These are phyloP conservation scores for Candida golubevii DNA, from an alignment of 805 yeast species.

Conservation along the genomic window DNA sequence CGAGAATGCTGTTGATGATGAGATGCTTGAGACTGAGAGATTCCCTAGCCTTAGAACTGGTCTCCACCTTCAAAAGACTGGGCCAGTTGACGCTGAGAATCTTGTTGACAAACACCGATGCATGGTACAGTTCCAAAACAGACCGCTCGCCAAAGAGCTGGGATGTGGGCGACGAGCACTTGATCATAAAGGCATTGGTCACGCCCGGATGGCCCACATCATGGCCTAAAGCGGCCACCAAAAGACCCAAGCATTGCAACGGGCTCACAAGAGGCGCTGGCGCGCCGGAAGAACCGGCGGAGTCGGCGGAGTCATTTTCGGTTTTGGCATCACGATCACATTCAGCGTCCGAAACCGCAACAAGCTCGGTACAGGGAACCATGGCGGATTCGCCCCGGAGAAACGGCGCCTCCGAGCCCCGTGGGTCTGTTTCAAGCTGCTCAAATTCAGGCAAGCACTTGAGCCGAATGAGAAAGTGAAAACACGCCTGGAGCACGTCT, in stretches of 20 bases:
- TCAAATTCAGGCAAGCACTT: constrained; percentile 35
- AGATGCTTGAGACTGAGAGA: constrained; percentile 22
- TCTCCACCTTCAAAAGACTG: constrained; percentile 22
- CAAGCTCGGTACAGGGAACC: constrained; percentile 6
- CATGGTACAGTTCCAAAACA: constrained; percentile 80
- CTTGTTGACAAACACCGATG: constrained; percentile 51
- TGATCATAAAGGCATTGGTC: constrained; percentile 68
- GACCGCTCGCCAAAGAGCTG: constrained; percentile 58
- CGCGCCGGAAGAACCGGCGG: neutral
- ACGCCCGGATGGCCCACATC: constrained; percentile 97
- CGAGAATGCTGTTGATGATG: constrained; percentile 36
- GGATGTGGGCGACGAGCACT: constrained; percentile 60
- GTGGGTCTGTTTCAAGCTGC: constrained; percentile 32
- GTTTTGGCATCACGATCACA: neutral
- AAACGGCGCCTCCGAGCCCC: constrained; percentile 24
- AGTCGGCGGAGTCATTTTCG: neutral
- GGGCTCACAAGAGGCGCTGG: constrained; percentile 25
- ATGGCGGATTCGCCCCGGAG: constrained; percentile 6
- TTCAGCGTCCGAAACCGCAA: constrained; percentile 1
- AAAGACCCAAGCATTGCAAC: constrained; percentile 52
- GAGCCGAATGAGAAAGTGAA: constrained; percentile 52
- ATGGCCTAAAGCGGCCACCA: constrained; percentile 87
- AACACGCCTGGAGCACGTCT: constrained; percentile 90
- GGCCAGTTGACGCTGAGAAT: constrained; percentile 37
- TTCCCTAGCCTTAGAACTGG: constrained; percentile 34